These are phyloP conservation scores for Nymphaea colorata DNA, from an alignment of 164 flowering plant species.

Conservation along the genomic window DNA sequence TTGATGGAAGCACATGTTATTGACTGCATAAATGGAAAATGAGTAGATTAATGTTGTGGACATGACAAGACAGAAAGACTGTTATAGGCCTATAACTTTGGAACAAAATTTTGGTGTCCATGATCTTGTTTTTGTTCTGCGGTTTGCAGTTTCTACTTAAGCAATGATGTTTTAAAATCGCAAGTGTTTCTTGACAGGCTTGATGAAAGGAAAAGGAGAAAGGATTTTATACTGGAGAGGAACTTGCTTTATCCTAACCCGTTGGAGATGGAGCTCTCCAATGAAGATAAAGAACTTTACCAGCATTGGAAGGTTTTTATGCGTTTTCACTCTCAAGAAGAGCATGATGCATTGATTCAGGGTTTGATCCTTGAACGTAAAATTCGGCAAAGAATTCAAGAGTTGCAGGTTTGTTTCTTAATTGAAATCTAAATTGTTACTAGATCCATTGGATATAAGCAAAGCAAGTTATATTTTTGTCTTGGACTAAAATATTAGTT, in stretches of 20 bases:
- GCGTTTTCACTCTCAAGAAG: conserved; percentile 77
- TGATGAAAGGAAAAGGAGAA: conserved; percentile 93
- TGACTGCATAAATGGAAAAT: too few species aligned
- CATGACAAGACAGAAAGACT: neutral
- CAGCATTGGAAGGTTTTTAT: conserved; percentile 64
- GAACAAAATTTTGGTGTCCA: neutral
- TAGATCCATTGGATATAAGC: too few species aligned
- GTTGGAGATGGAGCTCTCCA: conserved; percentile 51
- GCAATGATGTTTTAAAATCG: neutral
- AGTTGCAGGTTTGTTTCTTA: conserved; percentile 55
- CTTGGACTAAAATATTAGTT: neutral
- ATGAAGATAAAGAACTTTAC: conserved; percentile 64
- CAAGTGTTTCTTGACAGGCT: conserved; percentile 40
- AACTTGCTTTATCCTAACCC: conserved; percentile 65
- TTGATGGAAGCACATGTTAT: too few species aligned
- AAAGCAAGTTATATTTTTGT: neutral
- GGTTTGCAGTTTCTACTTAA: neutral
- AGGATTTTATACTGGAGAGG: conserved; percentile 82
- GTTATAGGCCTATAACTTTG: neutral
- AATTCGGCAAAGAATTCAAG: conserved; percentile 57
- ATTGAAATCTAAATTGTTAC: neutral
- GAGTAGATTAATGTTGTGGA: too few species aligned
- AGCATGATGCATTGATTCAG: conserved; percentile 55
- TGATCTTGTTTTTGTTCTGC: neutral
- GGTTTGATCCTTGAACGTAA: conserved; percentile 61